Evolutionary conservation across 2,329 filamentous ascomycete genomes (phyloP).

Genomic region (Pseudogymnoascus sp.): DNA sequence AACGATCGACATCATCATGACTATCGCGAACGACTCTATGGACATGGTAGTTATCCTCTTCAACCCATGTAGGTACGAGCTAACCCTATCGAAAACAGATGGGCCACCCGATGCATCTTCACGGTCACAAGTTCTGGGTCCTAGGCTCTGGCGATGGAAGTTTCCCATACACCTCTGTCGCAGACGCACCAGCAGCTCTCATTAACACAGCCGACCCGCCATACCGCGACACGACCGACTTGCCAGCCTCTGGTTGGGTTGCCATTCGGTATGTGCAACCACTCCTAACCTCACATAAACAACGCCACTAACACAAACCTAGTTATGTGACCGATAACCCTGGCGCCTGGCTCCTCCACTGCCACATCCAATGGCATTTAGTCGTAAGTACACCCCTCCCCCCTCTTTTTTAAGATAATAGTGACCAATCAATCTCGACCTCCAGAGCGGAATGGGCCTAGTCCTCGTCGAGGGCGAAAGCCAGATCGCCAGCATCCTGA

Average conservation of each 20-base stretch:
- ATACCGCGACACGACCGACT: constrained; percentile 44
- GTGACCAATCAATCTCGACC: too few relatives aligned
- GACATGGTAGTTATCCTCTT: too few relatives aligned
- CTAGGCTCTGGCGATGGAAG: constrained; percentile 36
- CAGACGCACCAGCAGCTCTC: constrained; percentile 31
- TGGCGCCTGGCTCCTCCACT: constrained; percentile 29
- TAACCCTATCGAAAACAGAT: too few relatives aligned
- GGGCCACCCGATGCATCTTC: constrained; percentile 36
- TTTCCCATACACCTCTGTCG: constrained; percentile 15
- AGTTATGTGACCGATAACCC: constrained; percentile 29
- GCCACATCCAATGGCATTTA: constrained; percentile 43
- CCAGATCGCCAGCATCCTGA: too few relatives aligned
- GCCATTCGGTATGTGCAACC: constrained; percentile 16
- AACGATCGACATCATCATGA: neutral
- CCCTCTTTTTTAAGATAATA: too few relatives aligned
- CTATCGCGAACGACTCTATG: too few relatives aligned
- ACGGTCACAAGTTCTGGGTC: constrained; percentile 44
- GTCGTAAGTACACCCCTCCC: constrained; percentile 17
- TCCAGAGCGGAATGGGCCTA: too few relatives aligned
- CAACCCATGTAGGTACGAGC: too few relatives aligned
- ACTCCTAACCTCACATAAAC: too few relatives aligned
- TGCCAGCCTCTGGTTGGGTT: constrained; percentile 30
- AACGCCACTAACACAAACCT: too few relatives aligned
- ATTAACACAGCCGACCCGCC: constrained; percentile 38
- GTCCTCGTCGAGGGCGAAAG: too few relatives aligned